These are phyloP conservation scores for Vitis hybrid DNA, from an alignment of 177 flowering plant species.

Conservation along the genomic window DNA sequence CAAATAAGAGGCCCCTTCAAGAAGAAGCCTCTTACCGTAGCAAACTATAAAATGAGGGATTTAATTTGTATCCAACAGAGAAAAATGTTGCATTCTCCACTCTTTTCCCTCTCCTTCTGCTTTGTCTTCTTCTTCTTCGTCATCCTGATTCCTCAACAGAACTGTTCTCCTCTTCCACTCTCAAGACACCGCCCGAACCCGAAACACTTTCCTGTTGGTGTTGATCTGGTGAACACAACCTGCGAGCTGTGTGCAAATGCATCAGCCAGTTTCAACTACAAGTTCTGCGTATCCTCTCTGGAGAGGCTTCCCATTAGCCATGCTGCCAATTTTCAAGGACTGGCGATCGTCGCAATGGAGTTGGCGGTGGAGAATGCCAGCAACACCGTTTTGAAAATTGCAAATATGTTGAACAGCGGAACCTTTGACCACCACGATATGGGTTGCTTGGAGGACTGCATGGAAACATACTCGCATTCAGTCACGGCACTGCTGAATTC, in stretches of 20 bases:
- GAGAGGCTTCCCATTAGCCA: conserved; percentile 24
- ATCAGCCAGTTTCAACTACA: conserved; percentile 17
- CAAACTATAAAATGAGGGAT: conserved; percentile 9
- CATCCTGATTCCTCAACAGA: too few species aligned
- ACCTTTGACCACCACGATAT: conserved; percentile 1
- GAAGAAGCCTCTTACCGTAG: too few species aligned
- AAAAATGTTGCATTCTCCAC: neutral
- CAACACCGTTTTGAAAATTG: conserved; percentile 17
- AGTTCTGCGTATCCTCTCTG: conserved; percentile 34
- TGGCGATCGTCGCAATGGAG: conserved; percentile 35
- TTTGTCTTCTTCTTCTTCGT: conserved; percentile 6
- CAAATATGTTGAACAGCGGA: conserved; percentile 6
- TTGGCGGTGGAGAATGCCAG: conserved; percentile 36
- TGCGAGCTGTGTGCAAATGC: conserved; percentile 29
- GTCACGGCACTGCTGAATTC: conserved; percentile 16
- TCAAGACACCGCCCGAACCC: neutral
- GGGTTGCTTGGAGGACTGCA: conserved; percentile 33
- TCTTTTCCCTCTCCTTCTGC: neutral
- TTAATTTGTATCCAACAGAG: too few species aligned
- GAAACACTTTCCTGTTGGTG: neutral
- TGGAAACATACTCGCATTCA: conserved; percentile 29
- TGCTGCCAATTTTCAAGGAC: conserved; percentile 26
- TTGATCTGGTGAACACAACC: conserved; percentile 29
- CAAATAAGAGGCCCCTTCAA: neutral
- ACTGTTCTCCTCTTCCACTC: neutral